Evolutionary conservation across 192 early-diverging fungal genomes (phyloP).

Genomic region (Backusella australiensis): DNA sequence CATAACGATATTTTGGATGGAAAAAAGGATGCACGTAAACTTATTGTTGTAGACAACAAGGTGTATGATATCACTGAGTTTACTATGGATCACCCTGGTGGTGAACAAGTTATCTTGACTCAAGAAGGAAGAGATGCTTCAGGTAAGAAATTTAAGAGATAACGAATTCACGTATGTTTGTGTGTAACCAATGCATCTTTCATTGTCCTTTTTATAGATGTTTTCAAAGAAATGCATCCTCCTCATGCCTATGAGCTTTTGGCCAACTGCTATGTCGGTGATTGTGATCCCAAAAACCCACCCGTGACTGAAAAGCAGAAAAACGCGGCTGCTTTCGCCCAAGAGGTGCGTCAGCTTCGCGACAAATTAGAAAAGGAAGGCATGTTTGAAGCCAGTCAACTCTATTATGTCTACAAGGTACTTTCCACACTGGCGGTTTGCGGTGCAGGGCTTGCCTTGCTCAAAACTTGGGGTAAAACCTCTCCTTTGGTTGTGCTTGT

Average conservation of each 20-base stretch:
- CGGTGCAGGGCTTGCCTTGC: constrained; percentile 42
- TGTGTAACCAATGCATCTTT: neutral
- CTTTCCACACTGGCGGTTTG: constrained; percentile 51
- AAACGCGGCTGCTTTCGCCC: constrained; percentile 53
- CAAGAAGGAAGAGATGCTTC: constrained; percentile 75
- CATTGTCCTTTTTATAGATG: constrained; percentile 42
- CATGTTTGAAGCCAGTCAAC: constrained; percentile 61
- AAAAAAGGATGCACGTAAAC: constrained; percentile 38
- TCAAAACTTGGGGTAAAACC: constrained; percentile 49
- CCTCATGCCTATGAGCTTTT: constrained; percentile 59
- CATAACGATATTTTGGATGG: constrained; percentile 25
- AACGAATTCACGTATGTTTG: neutral
- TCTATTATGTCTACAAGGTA: constrained; percentile 67
- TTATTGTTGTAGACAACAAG: constrained; percentile 74
- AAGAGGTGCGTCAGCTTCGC: constrained; percentile 61
- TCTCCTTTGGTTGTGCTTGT: constrained; percentile 51
- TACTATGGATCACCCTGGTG: constrained; percentile 74
- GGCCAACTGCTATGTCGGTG: constrained; percentile 75
- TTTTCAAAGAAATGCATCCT: constrained; percentile 78
- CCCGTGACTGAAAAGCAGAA: constrained; percentile 10
- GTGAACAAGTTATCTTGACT: constrained; percentile 64
- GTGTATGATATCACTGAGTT: constrained; percentile 81
- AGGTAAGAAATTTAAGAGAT: constrained; percentile 33
- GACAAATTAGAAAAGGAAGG: constrained; percentile 49
- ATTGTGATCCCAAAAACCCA: constrained; percentile 37